A percentile compares a stretch with the other conserved stretches of the same genome.
Conservation (phyloP, 2,329 filamentous ascomycete genomes). For the Coniochaeta sp. region DNA sequence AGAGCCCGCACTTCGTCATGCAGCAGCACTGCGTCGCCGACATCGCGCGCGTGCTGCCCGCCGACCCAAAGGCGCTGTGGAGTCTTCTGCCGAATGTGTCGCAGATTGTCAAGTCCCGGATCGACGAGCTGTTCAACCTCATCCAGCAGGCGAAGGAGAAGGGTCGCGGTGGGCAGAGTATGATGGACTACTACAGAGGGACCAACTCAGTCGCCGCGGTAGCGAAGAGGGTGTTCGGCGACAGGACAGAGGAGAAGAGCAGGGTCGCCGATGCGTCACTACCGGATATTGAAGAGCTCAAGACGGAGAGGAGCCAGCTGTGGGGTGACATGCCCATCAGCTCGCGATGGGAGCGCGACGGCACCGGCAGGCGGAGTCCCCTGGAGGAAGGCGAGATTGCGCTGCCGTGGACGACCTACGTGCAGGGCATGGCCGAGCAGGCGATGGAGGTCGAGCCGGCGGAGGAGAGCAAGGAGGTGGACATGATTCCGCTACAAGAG, state of each 20-base stretch:
- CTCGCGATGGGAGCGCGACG: slow-evolving; percentile 41
- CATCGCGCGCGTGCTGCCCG: slow-evolving; percentile 69
- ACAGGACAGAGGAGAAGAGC: slow-evolving; percentile 11
- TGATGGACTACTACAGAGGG: slow-evolving; percentile 56
- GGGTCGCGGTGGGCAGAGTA: slow-evolving; percentile 62
- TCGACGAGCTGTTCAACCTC: slow-evolving; percentile 58
- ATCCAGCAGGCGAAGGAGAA: slow-evolving; percentile 60
- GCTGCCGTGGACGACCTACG: slow-evolving; percentile 45
- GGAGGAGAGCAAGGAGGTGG: slow-evolving; percentile 8
- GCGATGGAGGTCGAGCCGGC: slow-evolving; percentile 17
- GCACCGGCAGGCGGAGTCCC: slow-evolving; percentile 10
- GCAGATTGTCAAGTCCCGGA: slow-evolving; percentile 42
- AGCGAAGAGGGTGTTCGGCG: slow-evolving; percentile 22
- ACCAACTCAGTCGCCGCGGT: slow-evolving; percentile 23
- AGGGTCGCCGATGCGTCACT: slow-evolving; percentile 10
- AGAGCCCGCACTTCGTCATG: slow-evolving; percentile 76
- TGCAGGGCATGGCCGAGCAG: slow-evolving; percentile 15
- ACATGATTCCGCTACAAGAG: slow-evolving; percentile 5
- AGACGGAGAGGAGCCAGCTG: slow-evolving; percentile 40
- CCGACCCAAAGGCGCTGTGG: slow-evolving; percentile 66
- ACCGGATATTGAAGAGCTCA: slow-evolving; percentile 25
- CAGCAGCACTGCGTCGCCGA: slow-evolving; percentile 68
- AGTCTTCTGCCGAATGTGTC: slow-evolving; percentile 43
- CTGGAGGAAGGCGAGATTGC: slow-evolving; percentile 32
- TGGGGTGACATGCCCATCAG: slow-evolving; percentile 47